Percentiles rank a stretch among this genome's conserved stretches.
Evolutionary conservation across 192 early-diverging fungal genomes (phyloP).

Genomic region (Backusella tuberculispora): DNA sequence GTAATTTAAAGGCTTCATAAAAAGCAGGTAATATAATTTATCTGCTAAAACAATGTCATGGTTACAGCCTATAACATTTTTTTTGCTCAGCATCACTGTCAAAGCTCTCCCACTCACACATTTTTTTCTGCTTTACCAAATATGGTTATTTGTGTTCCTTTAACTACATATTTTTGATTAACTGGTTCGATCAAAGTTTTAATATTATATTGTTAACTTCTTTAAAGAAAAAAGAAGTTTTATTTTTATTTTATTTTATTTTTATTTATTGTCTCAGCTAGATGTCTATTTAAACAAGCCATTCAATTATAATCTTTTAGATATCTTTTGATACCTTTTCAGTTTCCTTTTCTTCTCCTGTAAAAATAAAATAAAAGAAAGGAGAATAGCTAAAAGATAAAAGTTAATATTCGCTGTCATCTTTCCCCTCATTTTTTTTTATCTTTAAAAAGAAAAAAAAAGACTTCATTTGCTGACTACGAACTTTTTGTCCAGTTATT

Average conservation of each 20-base stretch:
- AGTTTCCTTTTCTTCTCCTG: too few species aligned
- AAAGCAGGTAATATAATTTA: conserved; percentile 3
- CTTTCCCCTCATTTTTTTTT: neutral
- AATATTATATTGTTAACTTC: neutral
- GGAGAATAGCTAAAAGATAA: neutral
- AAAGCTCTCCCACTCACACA: neutral
- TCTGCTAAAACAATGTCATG: neutral
- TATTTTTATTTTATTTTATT: neutral
- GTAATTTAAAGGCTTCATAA: neutral
- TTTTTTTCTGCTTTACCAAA: neutral
- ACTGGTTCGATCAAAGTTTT: neutral
- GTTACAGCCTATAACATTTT: neutral
- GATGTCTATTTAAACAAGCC: neutral
- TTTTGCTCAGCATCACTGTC: conserved; percentile 1
- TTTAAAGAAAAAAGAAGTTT: conserved; percentile 6
- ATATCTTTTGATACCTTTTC: too few species aligned
- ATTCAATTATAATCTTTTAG: too few species aligned
- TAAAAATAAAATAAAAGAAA: neutral
- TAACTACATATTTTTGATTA: neutral
- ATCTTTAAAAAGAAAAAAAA: neutral
- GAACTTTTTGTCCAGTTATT: conserved; percentile 5
- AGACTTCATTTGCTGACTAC: neutral
- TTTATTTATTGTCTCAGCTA: neutral
- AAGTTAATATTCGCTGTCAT: neutral
- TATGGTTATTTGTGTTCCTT: neutral